These are phyloP conservation scores for Xylaria grammica DNA, from an alignment of 495 filamentous ascomycete genomes.

Conservation along the genomic window DNA sequence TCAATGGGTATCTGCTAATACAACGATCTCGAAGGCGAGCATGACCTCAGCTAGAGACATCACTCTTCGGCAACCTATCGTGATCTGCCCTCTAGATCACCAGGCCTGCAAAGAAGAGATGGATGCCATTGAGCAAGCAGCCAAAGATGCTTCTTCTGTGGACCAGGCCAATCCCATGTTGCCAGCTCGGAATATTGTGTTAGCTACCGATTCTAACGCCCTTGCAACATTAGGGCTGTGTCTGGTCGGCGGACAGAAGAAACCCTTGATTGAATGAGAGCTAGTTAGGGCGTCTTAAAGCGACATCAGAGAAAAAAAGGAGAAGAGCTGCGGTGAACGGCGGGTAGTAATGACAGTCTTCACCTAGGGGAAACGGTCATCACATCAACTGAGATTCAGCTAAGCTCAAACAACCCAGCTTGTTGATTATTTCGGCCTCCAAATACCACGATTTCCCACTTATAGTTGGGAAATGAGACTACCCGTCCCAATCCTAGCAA, in stretches of 20 bases:
- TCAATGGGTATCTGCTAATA: slow-evolving; percentile 28
- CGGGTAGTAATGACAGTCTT: neutral
- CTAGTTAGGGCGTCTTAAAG: neutral
- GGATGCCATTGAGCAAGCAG: slow-evolving; percentile 94
- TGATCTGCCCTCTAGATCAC: slow-evolving; percentile 94
- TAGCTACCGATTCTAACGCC: slow-evolving; percentile 75
- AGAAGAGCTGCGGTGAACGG: neutral
- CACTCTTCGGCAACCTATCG: slow-evolving; percentile 86
- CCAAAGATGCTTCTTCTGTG: slow-evolving; percentile 86
- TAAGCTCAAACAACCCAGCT: neutral
- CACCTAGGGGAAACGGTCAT: neutral
- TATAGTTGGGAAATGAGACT: neutral
- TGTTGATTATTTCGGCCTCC: neutral
- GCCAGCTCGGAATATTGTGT: slow-evolving; percentile 80
- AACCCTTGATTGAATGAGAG: slow-evolving; percentile 85
- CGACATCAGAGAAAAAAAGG: neutral
- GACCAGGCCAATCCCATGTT: slow-evolving; percentile 88
- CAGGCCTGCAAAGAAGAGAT: slow-evolving; percentile 97
- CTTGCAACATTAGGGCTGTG: slow-evolving; percentile 80
- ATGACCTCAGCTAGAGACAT: slow-evolving; percentile 92
- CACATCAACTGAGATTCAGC: neutral
- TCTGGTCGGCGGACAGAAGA: slow-evolving; percentile 83
- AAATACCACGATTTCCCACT: neutral
- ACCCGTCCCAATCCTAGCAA: neutral
- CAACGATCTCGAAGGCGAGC: slow-evolving; percentile 66